Evolutionary conservation across 2,329 filamentous ascomycete genomes (phyloP).

Genomic region (Fusarium poae): DNA sequence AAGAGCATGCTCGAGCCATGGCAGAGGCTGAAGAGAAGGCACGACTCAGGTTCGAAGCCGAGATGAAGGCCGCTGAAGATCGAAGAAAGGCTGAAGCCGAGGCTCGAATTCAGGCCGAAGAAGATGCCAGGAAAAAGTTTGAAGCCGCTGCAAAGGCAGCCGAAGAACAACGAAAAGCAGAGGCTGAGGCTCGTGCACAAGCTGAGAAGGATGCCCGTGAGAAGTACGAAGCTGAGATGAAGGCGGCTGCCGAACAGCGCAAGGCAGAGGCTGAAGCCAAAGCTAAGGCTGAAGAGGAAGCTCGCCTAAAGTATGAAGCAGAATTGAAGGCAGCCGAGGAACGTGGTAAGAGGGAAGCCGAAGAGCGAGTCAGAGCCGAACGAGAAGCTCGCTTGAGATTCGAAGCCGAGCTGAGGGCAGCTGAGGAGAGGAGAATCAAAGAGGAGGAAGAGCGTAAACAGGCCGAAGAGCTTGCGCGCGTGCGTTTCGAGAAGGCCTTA

Average conservation of each 20-base stretch:
- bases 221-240: constrained; percentile 62
- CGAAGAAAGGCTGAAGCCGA: constrained; percentile 61
- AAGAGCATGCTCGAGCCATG: constrained; percentile 63
- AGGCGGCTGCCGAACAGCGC: constrained; percentile 59
- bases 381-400: constrained; percentile 56
- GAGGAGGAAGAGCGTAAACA: constrained; percentile 57
- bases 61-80: constrained; percentile 60
- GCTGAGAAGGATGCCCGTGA: constrained; percentile 58
- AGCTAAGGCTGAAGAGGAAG: constrained; percentile 60
- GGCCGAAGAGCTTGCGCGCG: constrained; percentile 63
- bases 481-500: constrained; percentile 58
- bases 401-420: constrained; percentile 58
- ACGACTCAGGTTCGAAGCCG: constrained; percentile 61
- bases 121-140: constrained; percentile 61
- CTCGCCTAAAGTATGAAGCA: constrained; percentile 61
- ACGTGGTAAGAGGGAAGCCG: constrained; percentile 61
- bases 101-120: constrained; percentile 60
- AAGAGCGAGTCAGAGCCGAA: constrained; percentile 59
- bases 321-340: constrained; percentile 61
- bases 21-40: constrained; percentile 61
- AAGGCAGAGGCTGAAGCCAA: constrained; percentile 63
- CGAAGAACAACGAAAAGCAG: constrained; percentile 45
- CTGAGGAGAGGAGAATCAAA: constrained; percentile 58
- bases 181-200: constrained; percentile 36
- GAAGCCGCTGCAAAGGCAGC: constrained; percentile 59